Base-by-base conservation (phyloP, 208 protist species). In the Wallacemonas collosoma region DNA sequence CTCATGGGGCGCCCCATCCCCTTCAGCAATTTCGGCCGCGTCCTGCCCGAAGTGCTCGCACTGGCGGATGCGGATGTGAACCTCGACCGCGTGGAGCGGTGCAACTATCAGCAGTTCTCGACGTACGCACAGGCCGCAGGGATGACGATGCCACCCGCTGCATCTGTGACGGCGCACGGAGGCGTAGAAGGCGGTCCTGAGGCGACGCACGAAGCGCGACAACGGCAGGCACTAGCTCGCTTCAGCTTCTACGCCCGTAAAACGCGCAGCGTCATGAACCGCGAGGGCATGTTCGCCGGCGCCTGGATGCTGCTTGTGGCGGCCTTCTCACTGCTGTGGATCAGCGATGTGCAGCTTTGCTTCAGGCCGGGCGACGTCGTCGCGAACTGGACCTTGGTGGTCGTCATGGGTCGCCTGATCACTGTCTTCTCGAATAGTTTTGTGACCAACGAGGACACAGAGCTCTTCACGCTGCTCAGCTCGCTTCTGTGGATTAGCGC, bases 1-100 rank as follows among this genome's bases (percentile, higher is more conserved):
- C 80, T 98, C 8, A 71, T 99, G 11, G 97, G 95, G 2, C 44
- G 95, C 12, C 98, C 98, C 7, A 98, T 99, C 45, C 98, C 98
- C 1, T 99, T 95, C 77, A 89, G 86, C 60, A 99, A 94, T 75
- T 76, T 99, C 43, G 98, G 98, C 8, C 87, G 77, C n/a, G 76
- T 98, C 4, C 93, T 98, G 3, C 90, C 90, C 1, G 91, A 98
- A 61, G 54, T 97, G 35, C 36, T 94, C 41, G 67, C 61, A 8
- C 77, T 94, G 36, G 83, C 77, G 6, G 79, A 88, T 71, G 70
- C 79, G n/a, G 51, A 75, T 3, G 77, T 68, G 2, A 72, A 90
- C 55, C 43, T 88, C 6, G 71, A 60, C 15, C 68, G 47, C 38
- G 73, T 78, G 43, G 89, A 90, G 70, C 62, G 65, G 63, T 92